Conservation (phyloP, 352 stramenopile species). For the Globisporangium emineosum region DNA sequence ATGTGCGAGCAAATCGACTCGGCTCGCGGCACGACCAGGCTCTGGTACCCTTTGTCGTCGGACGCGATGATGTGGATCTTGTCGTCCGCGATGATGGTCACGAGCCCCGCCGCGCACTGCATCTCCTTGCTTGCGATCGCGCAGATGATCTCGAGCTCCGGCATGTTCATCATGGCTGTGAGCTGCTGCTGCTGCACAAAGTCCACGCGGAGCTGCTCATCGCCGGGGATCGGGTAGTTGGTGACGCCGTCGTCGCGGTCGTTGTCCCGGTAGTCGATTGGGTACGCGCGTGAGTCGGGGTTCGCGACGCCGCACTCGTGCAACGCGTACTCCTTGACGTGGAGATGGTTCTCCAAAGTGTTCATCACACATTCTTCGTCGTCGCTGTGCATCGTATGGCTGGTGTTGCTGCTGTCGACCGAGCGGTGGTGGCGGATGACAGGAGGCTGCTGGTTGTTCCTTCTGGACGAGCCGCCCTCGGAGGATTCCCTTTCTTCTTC, state of each 20-base stretch:
- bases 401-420: not conserved
- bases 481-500: conserved; percentile 22
- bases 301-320: conserved; percentile 27
- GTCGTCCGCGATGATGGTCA: conserved; percentile 46
- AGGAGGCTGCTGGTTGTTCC: not conserved
- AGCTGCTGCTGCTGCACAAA: conserved; percentile 22
- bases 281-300: conserved; percentile 31
- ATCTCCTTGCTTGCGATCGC: conserved; percentile 38
- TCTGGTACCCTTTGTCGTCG: conserved; percentile 27
- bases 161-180: conserved; percentile 30
- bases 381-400: not conserved
- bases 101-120: conserved; percentile 32
- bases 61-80: conserved; percentile 37
- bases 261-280: conserved; percentile 27
- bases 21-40: conserved; percentile 31
- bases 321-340: conserved; percentile 21
- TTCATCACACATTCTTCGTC: conserved; percentile 6
- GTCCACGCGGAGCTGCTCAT: conserved; percentile 34
- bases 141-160: conserved; percentile 54
- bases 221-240: conserved; percentile 24
- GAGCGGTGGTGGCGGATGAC: conserved; percentile 13
- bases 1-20: conserved; percentile 53
- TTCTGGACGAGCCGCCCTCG: not conserved
- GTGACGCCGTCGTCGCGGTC: conserved; percentile 14
- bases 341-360: conserved; percentile 21